Evolutionary conservation across 352 stramenopile genomes (phyloP), one percentile per base, ranked within the genome.

Genomic region (Globisporangium yorkense): DNA sequence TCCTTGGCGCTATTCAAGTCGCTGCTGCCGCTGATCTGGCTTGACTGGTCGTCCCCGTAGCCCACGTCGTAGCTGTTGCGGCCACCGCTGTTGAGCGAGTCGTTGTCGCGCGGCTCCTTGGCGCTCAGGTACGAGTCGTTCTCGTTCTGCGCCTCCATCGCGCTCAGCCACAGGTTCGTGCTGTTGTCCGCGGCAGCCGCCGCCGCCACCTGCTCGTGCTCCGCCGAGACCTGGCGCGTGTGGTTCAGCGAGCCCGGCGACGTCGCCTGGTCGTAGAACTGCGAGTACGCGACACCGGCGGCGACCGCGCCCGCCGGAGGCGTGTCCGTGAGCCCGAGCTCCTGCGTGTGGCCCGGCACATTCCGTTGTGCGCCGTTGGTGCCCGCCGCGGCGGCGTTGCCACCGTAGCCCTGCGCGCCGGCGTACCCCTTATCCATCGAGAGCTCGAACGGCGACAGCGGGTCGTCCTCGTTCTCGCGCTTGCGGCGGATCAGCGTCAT

Each of bases 401-500:
- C 62, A 57, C 77, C 79, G 67, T 83, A 79, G 57, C 72, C 72
- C 55, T 80, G 68, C n/a, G 59, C 61, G 37, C 51, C 67, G 44
- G 66, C 71, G 69, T 87, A 89, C 39, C 75, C 76, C 76, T 92
- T 92, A 71, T 92, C 82, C 80, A 92, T 89, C 37, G 82, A 92
- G 37, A 92, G 71, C 67, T 92, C 80, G 53, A 92, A 92, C 2
- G 82, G 82, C 64, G 82, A 92, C 52, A 92, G 60, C 57, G 82
- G 82, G 53, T 92, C 82, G 56, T 92, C 82, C 35, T 92, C 77
- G 6, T 65, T 54, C 16, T 89, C 77, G 39, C 74, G 74, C 40
- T 71, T 71, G 53, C 69, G 71, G 62, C 77, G 82, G 18, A 85
- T 77, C 29, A 77, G 35, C 29, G 71, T 74, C 66, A 88, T 82